Percentiles rank a stretch among this genome's conserved stretches.
Evolutionary conservation across 192 early-diverging fungal species (phyloP).

Genomic region (Dissophora ornata): DNA sequence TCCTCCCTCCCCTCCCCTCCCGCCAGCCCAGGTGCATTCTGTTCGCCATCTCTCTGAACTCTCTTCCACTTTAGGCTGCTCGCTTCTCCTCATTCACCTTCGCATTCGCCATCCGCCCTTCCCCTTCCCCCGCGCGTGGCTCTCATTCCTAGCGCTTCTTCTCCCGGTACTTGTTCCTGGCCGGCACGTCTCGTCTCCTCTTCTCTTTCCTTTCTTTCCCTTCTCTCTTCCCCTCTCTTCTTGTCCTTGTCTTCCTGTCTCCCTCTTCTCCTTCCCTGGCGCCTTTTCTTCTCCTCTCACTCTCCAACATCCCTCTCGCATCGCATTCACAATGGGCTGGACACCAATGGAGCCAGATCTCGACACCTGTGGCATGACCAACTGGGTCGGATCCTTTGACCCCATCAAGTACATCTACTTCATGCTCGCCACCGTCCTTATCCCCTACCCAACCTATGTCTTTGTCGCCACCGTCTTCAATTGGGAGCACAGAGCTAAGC

Average conservation of each 20-base stretch:
- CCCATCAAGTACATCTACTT: slow-evolving; percentile 64
- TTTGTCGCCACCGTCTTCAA: slow-evolving; percentile 68
- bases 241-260: slow-evolving; percentile 1
- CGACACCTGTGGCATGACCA: slow-evolving; percentile 48
- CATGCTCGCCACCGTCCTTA: slow-evolving; percentile 62
- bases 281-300: slow-evolving; percentile 1
- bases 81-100: neutral
- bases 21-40: too few relatives aligned
- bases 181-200: neutral
- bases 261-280: neutral
- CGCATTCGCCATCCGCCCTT: neutral
- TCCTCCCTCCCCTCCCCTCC: too few relatives aligned
- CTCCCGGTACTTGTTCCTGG: slow-evolving; percentile 22
- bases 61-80: slow-evolving; percentile 1
- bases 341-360: slow-evolving; percentile 48
- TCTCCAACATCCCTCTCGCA: neutral
- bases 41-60: too few relatives aligned
- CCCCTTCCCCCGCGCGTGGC: too few relatives aligned
- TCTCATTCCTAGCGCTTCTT: too few relatives aligned
- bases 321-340: slow-evolving; percentile 42
- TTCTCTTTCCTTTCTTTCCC: neutral
- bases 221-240: neutral
- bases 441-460: slow-evolving; percentile 68
- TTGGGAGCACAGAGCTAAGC: slow-evolving; percentile 76
- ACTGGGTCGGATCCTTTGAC: slow-evolving; percentile 61